phyloP scores from a whole-genome alignment of 345 rosid genomes.

The Ceriops tagal region DNA sequence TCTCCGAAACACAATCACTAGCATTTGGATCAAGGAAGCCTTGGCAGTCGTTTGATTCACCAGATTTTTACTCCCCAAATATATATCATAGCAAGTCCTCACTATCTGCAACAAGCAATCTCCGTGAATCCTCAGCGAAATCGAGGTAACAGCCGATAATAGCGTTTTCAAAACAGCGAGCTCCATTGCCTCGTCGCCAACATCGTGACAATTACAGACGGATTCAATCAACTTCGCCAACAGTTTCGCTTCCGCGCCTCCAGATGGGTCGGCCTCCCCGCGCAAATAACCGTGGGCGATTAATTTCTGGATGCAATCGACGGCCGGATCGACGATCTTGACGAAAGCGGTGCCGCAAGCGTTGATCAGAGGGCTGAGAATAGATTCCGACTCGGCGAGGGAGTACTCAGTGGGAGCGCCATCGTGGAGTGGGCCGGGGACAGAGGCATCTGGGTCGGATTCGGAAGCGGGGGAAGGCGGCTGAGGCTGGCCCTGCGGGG shows the following conservation, averaged over 20 bases:
- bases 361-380: conserved; percentile 78
- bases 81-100: conserved; percentile 91
- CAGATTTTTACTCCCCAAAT: conserved; percentile 82
- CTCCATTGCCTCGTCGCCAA: conserved; percentile 81
- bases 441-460: conserved; percentile 56
- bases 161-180: conserved; percentile 71
- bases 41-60: conserved; percentile 94
- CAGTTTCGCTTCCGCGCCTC: conserved; percentile 62
- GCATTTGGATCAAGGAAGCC: conserved; percentile 93
- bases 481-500: conserved; percentile 33
- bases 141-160: conserved; percentile 82
- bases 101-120: conserved; percentile 86
- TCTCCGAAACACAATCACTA: conserved; percentile 92
- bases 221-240: conserved; percentile 66
- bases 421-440: conserved; percentile 85
- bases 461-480: conserved; percentile 37
- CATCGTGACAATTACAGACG: conserved; percentile 77
- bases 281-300: conserved; percentile 89
- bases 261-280: conserved; percentile 93
- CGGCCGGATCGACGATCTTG: conserved; percentile 92
- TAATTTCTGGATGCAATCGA: conserved; percentile 86
- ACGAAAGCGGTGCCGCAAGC: conserved; percentile 62
- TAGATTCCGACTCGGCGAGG: conserved; percentile 74
- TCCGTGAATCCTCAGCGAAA: conserved; percentile 81
- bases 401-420: conserved; percentile 65